These are phyloP conservation scores for Candida albicans DNA, from an alignment of 1,139 yeast species.

Conservation along the genomic window DNA sequence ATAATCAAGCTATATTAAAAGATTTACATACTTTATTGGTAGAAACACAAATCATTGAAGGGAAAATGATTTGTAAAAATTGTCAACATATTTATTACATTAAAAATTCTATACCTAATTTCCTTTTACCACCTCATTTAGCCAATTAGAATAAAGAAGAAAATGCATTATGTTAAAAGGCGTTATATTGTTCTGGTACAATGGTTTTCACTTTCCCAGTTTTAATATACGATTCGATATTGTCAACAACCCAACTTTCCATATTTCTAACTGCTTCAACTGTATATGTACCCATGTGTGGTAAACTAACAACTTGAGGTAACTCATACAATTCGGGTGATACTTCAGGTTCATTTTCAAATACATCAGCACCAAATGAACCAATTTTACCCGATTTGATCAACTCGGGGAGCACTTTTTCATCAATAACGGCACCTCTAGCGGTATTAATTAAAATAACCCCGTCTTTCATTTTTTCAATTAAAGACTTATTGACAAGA, in stretches of 20 bases:
- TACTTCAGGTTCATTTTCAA: slow-evolving; percentile 77
- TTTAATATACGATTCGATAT: slow-evolving; percentile 40
- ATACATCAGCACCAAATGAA: slow-evolving; percentile 84
- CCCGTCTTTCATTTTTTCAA: slow-evolving; percentile 62
- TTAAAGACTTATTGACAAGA: slow-evolving; percentile 50
- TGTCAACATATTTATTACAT: slow-evolving; percentile 88
- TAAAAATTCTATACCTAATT: slow-evolving; percentile 92
- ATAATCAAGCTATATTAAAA: slow-evolving; percentile 59
- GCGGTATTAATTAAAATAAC: slow-evolving; percentile 68
- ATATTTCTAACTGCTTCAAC: slow-evolving; percentile 55
- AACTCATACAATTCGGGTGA: slow-evolving; percentile 54
- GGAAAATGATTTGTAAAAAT: slow-evolving; percentile 82
- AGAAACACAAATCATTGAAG: slow-evolving; percentile 84
- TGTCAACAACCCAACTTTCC: slow-evolving; percentile 56
- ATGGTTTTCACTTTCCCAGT: slow-evolving; percentile 64
- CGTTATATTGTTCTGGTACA: slow-evolving; percentile 59
- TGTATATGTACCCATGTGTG: slow-evolving; percentile 84
- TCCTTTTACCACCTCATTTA: slow-evolving; percentile 90
- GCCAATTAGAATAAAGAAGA: slow-evolving; percentile 13
- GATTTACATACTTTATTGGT: slow-evolving; percentile 78
- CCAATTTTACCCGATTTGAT: slow-evolving; percentile 70
- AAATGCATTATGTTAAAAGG: background rate
- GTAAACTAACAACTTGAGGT: slow-evolving; percentile 63
- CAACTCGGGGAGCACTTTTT: slow-evolving; percentile 57
- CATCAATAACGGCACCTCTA: slow-evolving; percentile 74